Base-by-base conservation (phyloP, 345 rosid genomes). In the Punica granatum region DNA sequence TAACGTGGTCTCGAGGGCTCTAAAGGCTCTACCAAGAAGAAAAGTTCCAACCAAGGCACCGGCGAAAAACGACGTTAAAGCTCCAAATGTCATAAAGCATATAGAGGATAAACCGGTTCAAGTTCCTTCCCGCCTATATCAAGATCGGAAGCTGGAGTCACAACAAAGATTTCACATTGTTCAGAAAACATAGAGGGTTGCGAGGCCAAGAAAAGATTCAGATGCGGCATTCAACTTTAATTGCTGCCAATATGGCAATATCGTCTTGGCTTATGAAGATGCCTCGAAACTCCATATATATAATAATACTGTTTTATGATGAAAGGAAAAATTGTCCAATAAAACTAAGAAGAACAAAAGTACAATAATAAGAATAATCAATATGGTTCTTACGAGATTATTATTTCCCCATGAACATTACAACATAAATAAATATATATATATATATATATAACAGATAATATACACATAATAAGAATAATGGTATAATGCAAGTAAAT, bases 1-100 rank as follows among this genome's bases (percentile, higher is more conserved):
- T 32, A 88, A 89, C 71, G 85, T 71, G 82, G 80, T 65, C 66
- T 51, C 91, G 80, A 81, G 90, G 79, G 74, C 84, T 56, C 70
- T 91, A 65, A 91, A 84, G 78, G 73, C 63, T 67, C 80, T n/a
- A 37, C 83, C 42, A 82, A 76, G 70, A 74, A 77, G 54, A 35
- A 37, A 41, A 72, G 33, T 26, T 56, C 41, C n/a, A n/a, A n/a
- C 61, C 34, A 56, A 56, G 30, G 25, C 33, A 56, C 34, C 34
- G 26, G 32, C 11, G 6, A 33, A 35, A 48, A 62, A 63, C 9
- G 73, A 63, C 23, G 70, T 67, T 44, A 35, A 73, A 34, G 62
- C 64, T 70, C 69, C 69, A 23, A 46, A 31, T 68, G 43, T 53
- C 67, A 69, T 66, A 65, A 77, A 25, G 59, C 46, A 60, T 56